Evolutionary conservation across 169 alveolate genomes (phyloP).

Genomic region (Plasmodium adleri): DNA sequence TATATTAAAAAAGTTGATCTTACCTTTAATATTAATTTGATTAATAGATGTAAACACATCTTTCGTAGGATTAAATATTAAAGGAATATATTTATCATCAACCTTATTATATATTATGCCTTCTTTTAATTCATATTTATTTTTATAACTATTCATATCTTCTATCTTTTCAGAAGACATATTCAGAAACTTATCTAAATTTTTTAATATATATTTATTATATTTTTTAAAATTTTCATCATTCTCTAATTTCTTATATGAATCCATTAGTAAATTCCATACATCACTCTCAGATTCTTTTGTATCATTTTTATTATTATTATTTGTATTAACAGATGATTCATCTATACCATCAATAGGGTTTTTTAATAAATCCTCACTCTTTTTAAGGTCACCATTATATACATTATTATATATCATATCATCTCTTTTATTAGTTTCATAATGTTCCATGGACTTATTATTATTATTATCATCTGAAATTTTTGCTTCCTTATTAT

Average conservation of each 20-base stretch:
- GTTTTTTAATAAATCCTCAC: neutral
- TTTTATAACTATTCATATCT: conserved; percentile 20
- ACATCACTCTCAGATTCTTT: neutral
- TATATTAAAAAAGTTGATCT: conserved; percentile 50
- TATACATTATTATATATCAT: neutral
- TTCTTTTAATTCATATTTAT: conserved; percentile 50
- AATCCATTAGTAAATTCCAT: conserved; percentile 12
- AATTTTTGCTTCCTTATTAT: neutral
- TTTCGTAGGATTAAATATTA: conserved; percentile 42
- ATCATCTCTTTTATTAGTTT: neutral
- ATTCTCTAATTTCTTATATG: conserved; percentile 13
- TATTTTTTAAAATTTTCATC: conserved; percentile 19
- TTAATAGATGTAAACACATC: conserved; percentile 34
- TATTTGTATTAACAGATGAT: neutral
- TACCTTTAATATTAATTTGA: conserved; percentile 37
- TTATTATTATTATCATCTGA: neutral
- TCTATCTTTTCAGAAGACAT: conserved; percentile 1
- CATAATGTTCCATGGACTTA: neutral
- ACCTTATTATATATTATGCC: conserved; percentile 30
- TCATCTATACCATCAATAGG: neutral
- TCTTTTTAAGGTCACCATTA: neutral
- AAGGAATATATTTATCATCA: conserved; percentile 12
- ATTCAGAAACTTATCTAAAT: conserved; percentile 28
- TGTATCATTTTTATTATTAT: neutral
- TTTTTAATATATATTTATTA: conserved; percentile 51